These are phyloP conservation scores for Aureobasidium sp. DNA, from an alignment of 2,329 filamentous ascomycete species.

Conservation along the genomic window DNA sequence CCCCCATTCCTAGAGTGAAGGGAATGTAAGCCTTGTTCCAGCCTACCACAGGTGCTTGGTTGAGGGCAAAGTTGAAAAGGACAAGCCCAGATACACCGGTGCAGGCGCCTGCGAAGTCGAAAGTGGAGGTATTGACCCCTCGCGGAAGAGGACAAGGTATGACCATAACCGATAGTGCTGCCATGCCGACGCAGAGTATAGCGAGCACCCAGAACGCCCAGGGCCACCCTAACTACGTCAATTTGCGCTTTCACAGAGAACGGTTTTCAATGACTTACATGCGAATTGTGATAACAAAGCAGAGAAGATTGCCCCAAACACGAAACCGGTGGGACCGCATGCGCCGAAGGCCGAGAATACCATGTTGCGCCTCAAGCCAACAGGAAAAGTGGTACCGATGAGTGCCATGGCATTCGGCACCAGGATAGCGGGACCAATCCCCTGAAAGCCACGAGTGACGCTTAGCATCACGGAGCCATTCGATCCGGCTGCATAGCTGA, in stretches of 20 bases:
- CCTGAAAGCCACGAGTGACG: conserved; percentile 34
- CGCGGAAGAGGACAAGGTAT: conserved; percentile 20
- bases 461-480: conserved; percentile 29
- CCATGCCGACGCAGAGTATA: conserved; percentile 23
- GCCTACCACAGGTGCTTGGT: conserved; percentile 28
- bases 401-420: conserved; percentile 34
- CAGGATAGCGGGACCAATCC: conserved; percentile 32
- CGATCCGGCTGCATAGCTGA: conserved; percentile 28
- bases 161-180: conserved; percentile 22
- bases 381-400: conserved; percentile 28
- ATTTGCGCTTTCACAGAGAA: conserved; percentile 33
- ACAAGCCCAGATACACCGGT: conserved; percentile 27
- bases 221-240: conserved; percentile 27
- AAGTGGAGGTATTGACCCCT: conserved; percentile 17
- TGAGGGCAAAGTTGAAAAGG: conserved; percentile 29
- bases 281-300: conserved; percentile 28
- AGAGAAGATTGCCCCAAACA: conserved; percentile 29
- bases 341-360: conserved; percentile 33
- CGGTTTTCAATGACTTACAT: conserved; percentile 40
- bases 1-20: conserved; percentile 25
- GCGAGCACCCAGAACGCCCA: conserved; percentile 30
- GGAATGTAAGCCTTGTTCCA: conserved; percentile 27
- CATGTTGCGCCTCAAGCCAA: conserved; percentile 33
- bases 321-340: conserved; percentile 30
- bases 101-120: conserved; percentile 25